These are phyloP conservation scores for Pseudovirgaria hyperparasitica DNA, from an alignment of 2,329 filamentous ascomycete genomes.

Conservation along the genomic window DNA sequence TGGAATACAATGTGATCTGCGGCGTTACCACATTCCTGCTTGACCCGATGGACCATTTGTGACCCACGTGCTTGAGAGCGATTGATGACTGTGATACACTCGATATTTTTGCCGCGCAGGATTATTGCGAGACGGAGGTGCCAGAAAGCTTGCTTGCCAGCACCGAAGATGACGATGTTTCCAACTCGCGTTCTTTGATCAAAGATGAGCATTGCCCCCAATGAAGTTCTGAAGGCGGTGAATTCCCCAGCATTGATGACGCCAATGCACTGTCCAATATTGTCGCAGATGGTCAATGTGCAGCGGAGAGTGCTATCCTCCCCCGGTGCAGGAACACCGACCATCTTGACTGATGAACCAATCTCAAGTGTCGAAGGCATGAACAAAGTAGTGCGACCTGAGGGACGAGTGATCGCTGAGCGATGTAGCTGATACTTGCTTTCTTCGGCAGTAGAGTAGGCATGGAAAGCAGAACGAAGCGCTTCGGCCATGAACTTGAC, in stretches of 20 bases:
- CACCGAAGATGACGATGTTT: slow-evolving; percentile 35
- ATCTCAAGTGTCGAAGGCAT: slow-evolving; percentile 61
- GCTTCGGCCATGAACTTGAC: too few relatives aligned
- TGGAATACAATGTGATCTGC: background rate
- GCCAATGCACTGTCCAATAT: slow-evolving; percentile 45
- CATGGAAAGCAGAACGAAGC: slow-evolving; percentile 21
- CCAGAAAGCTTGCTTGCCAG: slow-evolving; percentile 38
- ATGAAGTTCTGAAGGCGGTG: slow-evolving; percentile 69
- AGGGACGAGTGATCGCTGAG: slow-evolving; percentile 25
- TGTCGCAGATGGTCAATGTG: slow-evolving; percentile 46
- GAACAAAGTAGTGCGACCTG: slow-evolving; percentile 49
- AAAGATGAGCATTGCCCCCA: slow-evolving; percentile 52
- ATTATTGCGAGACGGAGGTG: slow-evolving; percentile 34
- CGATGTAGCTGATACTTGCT: slow-evolving; percentile 31
- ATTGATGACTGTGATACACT: slow-evolving; percentile 13
- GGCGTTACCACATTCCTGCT: too few relatives aligned
- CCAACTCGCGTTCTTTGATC: slow-evolving; percentile 8
- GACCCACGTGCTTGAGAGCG: slow-evolving; percentile 7
- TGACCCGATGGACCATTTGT: slow-evolving; percentile 7
- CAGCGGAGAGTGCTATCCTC: slow-evolving; percentile 39
- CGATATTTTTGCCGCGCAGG: slow-evolving; percentile 20
- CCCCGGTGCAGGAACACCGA: slow-evolving; percentile 43
- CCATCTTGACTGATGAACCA: slow-evolving; percentile 62
- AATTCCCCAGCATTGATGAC: slow-evolving; percentile 61
- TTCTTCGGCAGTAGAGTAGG: slow-evolving; percentile 12